Conservation (phyloP, 2,329 filamentous ascomycete genomes). For the Pseudogymnoascus sp. region DNA sequence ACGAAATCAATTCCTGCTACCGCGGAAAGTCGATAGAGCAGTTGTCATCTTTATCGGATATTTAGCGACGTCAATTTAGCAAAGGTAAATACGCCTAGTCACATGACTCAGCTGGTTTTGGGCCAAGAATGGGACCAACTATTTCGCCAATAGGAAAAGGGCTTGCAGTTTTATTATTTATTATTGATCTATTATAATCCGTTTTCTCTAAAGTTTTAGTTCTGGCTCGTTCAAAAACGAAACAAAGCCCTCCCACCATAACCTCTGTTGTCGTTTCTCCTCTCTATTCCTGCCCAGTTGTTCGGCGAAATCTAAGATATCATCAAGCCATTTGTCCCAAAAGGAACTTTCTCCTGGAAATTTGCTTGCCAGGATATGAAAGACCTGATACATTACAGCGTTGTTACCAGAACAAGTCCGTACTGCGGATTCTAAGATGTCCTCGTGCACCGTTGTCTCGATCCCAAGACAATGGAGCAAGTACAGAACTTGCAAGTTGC, state of each 20-base stretch:
- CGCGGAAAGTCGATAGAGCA: not conserved
- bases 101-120: not conserved
- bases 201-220: not conserved
- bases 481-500: conserved; percentile 9
- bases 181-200: not conserved
- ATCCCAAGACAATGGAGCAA: conserved; percentile 10
- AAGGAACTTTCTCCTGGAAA: not conserved
- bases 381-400: not conserved
- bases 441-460: not conserved
- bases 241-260: conserved; percentile 4
- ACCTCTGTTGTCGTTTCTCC: not conserved
- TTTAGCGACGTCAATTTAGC: not conserved
- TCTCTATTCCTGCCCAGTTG: not conserved
- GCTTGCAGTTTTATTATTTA: not conserved
- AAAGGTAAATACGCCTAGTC: not conserved
- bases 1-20: conserved; percentile 2
- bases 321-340: not conserved
- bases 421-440: conserved; percentile 3
- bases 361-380: not conserved
- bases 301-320: conserved; percentile 3
- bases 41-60: not conserved
- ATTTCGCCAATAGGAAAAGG: not conserved
- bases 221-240: conserved; percentile 1
- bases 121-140: not conserved
- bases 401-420: not conserved